phyloP scores from a whole-genome alignment of 2,329 filamentous ascomycete genomes.

The Alternaria rosae region DNA sequence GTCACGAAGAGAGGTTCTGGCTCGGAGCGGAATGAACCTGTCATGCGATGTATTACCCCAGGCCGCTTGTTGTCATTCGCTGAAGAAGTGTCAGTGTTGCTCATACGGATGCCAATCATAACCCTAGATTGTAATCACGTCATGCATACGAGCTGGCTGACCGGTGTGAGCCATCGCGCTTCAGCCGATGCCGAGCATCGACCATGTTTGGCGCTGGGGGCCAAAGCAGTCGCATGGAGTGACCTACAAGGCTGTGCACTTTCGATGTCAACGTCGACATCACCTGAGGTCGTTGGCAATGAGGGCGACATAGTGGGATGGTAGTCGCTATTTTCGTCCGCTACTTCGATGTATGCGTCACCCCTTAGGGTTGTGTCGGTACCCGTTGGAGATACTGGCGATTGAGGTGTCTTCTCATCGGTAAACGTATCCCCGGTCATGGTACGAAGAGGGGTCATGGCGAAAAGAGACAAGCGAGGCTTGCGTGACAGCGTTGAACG shows the following conservation, averaged over 20 bases:
- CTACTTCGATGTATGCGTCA: conserved; percentile 44
- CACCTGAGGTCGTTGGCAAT: conserved; percentile 15
- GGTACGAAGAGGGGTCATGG: conserved; percentile 39
- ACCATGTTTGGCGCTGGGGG: conserved; percentile 17
- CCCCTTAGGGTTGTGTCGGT: conserved; percentile 40
- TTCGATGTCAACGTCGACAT: conserved; percentile 13
- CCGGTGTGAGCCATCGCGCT: background rate
- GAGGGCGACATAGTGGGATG: conserved; percentile 20
- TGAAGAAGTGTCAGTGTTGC: conserved; percentile 22
- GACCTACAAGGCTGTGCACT: conserved; percentile 46
- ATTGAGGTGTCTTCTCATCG: conserved; percentile 32
- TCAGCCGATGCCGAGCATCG: background rate
- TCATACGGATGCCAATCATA: background rate
- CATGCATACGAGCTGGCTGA: background rate
- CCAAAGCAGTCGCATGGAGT: conserved; percentile 10
- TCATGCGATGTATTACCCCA: conserved; percentile 36
- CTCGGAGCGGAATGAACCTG: conserved; percentile 37
- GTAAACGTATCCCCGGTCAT: conserved; percentile 45
- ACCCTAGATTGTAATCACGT: background rate
- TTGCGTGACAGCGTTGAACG: too few relatives aligned
- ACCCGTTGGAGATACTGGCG: conserved; percentile 38
- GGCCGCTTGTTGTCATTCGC: conserved; percentile 34
- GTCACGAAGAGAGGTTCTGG: conserved; percentile 42
- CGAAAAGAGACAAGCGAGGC: background rate
- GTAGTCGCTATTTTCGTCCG: conserved; percentile 20